phyloP scores from a whole-genome alignment of 495 filamentous ascomycete genomes.

The Echria macrotheca region DNA sequence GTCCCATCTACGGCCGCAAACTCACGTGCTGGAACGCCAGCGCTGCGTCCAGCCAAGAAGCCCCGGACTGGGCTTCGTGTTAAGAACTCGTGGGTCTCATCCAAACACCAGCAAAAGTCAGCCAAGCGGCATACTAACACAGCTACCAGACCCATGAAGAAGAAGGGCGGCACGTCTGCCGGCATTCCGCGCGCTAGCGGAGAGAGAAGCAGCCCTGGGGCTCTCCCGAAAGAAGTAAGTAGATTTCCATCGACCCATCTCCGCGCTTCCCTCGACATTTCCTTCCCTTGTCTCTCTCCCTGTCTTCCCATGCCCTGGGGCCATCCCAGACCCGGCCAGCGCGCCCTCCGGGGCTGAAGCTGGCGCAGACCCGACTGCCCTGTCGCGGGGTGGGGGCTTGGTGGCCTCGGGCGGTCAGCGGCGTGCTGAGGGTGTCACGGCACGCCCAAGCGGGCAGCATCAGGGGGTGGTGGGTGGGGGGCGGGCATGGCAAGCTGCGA shows the following conservation, averaged over 20 bases:
- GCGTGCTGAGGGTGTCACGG: constrained; percentile 3
- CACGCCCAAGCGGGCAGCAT: constrained; percentile 1
- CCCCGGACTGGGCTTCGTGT: constrained; percentile 53
- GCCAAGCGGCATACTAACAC: too few species aligned
- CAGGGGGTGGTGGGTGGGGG: constrained; percentile 9
- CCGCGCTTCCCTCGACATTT: constrained; percentile 7
- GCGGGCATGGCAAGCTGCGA: constrained; percentile 19
- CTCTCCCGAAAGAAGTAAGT: constrained; percentile 38
- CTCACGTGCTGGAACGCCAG: constrained; percentile 54
- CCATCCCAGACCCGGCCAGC: background rate
- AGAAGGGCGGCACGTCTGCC: constrained; percentile 43
- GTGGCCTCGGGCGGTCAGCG: constrained; percentile 1
- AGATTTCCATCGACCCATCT: constrained; percentile 11
- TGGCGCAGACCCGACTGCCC: constrained; percentile 10
- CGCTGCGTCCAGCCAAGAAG: constrained; percentile 49
- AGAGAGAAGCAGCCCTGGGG: constrained; percentile 46
- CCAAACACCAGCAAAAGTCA: background rate
- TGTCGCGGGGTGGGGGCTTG: background rate
- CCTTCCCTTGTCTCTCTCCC: constrained; percentile 3
- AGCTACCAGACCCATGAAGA: constrained; percentile 53
- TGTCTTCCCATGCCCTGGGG: constrained; percentile 2
- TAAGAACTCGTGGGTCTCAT: constrained; percentile 62
- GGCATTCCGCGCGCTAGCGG: constrained; percentile 48
- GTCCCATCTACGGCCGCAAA: constrained; percentile 39
- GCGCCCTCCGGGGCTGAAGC: background rate